A percentile compares a stretch with the other conserved stretches of the same genome.
These are phyloP conservation scores for Lagenidium sp. DNA, from an alignment of 352 stramenopile species.

Conservation along the genomic window DNA sequence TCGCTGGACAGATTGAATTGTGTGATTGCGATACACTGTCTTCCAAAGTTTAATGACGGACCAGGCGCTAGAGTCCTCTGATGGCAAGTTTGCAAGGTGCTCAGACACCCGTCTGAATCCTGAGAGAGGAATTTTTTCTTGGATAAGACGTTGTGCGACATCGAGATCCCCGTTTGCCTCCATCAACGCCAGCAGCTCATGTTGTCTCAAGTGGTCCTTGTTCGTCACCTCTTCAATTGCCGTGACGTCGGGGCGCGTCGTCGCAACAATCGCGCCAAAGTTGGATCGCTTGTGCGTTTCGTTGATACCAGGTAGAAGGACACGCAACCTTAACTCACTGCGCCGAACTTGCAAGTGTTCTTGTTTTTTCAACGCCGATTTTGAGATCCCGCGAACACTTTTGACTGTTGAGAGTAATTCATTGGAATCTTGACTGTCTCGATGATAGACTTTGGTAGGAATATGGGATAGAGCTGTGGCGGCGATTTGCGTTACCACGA, in stretches of 20 bases:
- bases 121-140: conserved; percentile 11
- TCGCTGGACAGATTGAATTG: conserved; percentile 22
- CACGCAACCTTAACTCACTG: conserved; percentile 26
- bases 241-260: neutral
- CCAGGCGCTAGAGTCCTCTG: conserved; percentile 19
- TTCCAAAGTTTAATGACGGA: conserved; percentile 48
- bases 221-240: too few species aligned
- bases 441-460: too few species aligned
- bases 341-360: conserved; percentile 25
- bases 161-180: conserved; percentile 40
- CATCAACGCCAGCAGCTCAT: conserved; percentile 32
- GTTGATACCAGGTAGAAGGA: conserved; percentile 22
- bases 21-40: conserved; percentile 38
- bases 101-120: conserved; percentile 21
- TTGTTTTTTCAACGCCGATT: conserved; percentile 14
- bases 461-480: too few species aligned
- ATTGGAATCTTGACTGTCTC: too few species aligned
- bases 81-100: conserved; percentile 24
- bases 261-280: neutral
- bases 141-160: conserved; percentile 29
- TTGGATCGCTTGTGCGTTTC: neutral
- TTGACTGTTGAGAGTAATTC: too few species aligned
- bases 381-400: too few species aligned
- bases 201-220: too few species aligned
- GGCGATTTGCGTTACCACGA: conserved; percentile 31